phyloP scores from a whole-genome alignment of 306 rosid species.

The Trifolium fragiferum region DNA sequence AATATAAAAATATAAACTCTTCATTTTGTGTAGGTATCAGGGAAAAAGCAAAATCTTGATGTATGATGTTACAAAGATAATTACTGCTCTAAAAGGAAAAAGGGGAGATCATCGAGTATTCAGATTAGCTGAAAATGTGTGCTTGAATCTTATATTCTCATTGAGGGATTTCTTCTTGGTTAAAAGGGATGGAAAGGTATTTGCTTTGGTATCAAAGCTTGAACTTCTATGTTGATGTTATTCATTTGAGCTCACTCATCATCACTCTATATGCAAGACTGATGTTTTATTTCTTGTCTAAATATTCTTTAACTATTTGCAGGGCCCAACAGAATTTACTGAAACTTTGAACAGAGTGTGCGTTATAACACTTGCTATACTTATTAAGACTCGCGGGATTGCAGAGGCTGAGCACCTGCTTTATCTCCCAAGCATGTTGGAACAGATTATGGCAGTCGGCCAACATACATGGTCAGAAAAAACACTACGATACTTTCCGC shows the following conservation, averaged over 20 bases:
- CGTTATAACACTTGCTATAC: slow-evolving; percentile 87
- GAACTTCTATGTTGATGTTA: slow-evolving; percentile 19
- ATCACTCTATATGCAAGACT: slow-evolving; percentile 33
- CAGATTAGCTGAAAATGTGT: slow-evolving; percentile 95
- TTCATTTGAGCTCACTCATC: slow-evolving; percentile 15
- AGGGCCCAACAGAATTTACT: slow-evolving; percentile 97
- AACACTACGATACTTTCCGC: slow-evolving; percentile 82
- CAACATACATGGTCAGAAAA: slow-evolving; percentile 94
- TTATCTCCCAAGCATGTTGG: slow-evolving; percentile 86
- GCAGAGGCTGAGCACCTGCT: slow-evolving; percentile 95
- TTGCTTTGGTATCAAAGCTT: slow-evolving; percentile 46
- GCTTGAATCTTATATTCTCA: slow-evolving; percentile 92
- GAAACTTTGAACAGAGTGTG: slow-evolving; percentile 89
- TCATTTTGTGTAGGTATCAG: slow-evolving; percentile 71
- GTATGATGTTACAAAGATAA: slow-evolving; percentile 96
- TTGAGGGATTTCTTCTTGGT: slow-evolving; percentile 92
- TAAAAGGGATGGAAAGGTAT: slow-evolving; percentile 96
- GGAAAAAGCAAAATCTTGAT: slow-evolving; percentile 94
- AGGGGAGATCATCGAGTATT: slow-evolving; percentile 96
- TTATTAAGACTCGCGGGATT: slow-evolving; percentile 94
- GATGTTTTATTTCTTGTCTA: slow-evolving; percentile 29
- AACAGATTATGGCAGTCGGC: slow-evolving; percentile 85
- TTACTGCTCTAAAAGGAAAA: slow-evolving; percentile 81
- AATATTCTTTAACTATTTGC: slow-evolving; percentile 38
- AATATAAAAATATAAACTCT: slow-evolving; percentile 35